These are phyloP conservation scores for Fusarium sp. DNA, from an alignment of 2,329 filamentous ascomycete genomes.

Conservation along the genomic window DNA sequence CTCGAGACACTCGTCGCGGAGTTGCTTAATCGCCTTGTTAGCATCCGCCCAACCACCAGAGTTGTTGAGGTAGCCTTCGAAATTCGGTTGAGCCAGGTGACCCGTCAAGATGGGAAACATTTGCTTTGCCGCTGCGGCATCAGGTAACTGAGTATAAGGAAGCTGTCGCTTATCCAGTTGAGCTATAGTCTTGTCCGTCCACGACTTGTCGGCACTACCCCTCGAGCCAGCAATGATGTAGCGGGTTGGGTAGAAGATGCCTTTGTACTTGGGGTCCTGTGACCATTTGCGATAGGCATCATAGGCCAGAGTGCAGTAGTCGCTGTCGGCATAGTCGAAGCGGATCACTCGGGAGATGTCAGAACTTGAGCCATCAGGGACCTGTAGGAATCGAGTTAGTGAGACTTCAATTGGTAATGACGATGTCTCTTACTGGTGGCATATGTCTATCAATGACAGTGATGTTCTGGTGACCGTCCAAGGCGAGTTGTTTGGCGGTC, in stretches of 20 bases:
- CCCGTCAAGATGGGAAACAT: constrained; percentile 21
- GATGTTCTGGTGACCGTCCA: constrained; percentile 51
- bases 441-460: constrained; percentile 51
- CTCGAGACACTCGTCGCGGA: constrained; percentile 34
- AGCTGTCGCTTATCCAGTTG: constrained; percentile 18
- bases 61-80: constrained; percentile 29
- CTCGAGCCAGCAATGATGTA: constrained; percentile 23
- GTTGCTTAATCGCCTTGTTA: constrained; percentile 30
- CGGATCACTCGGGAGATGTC: constrained; percentile 55
- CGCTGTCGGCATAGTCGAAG: constrained; percentile 71
- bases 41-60: constrained; percentile 39
- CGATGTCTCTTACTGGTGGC: constrained; percentile 43
- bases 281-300: constrained; percentile 36
- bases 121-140: constrained; percentile 3
- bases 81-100: constrained; percentile 21
- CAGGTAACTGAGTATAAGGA: constrained; percentile 10
- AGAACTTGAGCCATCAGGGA: constrained; percentile 52
- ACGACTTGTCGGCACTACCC: constrained; percentile 2
- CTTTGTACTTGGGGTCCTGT: constrained; percentile 23
- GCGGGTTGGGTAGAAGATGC: constrained; percentile 18
- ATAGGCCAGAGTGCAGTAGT: constrained; percentile 69
- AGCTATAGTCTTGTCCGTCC: constrained; percentile 33
- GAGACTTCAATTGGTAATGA: not conserved
- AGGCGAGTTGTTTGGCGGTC: constrained; percentile 45
- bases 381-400: constrained; percentile 14